phyloP scores from a whole-genome alignment of 805 yeast species.

The Metschnikowia baotianmanensis region DNA sequence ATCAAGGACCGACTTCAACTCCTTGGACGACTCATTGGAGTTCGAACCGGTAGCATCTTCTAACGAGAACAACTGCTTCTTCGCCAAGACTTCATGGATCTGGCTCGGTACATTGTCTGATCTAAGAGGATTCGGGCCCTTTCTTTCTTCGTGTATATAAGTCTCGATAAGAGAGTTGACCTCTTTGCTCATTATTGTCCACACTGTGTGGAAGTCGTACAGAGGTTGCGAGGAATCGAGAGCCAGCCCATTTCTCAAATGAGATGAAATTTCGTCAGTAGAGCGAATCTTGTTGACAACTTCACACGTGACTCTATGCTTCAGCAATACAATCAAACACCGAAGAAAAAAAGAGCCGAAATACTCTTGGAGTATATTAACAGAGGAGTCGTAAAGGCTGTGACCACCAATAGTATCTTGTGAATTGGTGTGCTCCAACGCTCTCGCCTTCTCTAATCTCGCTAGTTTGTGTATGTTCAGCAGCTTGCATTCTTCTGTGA shows the following conservation, averaged over 20 bases:
- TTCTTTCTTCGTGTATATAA: conserved; percentile 30
- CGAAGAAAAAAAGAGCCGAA: conserved; percentile 69
- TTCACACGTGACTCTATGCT: conserved; percentile 64
- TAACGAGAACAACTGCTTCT: conserved; percentile 30
- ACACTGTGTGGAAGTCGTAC: conserved; percentile 25
- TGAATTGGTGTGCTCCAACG: conserved; percentile 24
- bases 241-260: conserved; percentile 12
- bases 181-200: conserved; percentile 35
- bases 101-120: conserved; percentile 12
- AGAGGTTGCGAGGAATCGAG: conserved; percentile 2
- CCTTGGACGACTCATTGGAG: conserved; percentile 24
- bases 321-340: conserved; percentile 61
- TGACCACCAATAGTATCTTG: conserved; percentile 26
- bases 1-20: conserved; percentile 40
- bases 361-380: conserved; percentile 62
- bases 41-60: conserved; percentile 28
- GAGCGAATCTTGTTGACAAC: conserved; percentile 40
- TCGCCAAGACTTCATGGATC: conserved; percentile 24
- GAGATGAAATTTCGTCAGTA: conserved; percentile 18
- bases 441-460: conserved; percentile 29
- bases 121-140: conserved; percentile 1
- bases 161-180: conserved; percentile 29
- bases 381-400: conserved; percentile 46
- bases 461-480: conserved; percentile 44
- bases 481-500: conserved; percentile 62